phyloP scores from a whole-genome alignment of 2,329 filamentous ascomycete genomes.

The Chalaropsis ovoidea region DNA sequence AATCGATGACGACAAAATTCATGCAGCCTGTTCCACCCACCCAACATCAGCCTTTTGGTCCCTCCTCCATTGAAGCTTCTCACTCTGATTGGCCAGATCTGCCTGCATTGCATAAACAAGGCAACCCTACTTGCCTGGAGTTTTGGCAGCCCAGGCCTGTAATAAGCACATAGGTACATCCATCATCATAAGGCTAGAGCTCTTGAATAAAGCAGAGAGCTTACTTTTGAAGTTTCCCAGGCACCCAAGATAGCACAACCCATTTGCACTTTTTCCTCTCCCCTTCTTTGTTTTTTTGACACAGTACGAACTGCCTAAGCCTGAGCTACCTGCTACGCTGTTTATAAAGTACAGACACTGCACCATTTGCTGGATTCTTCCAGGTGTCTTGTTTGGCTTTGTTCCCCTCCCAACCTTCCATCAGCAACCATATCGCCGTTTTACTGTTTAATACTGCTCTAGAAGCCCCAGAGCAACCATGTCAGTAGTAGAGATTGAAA shows the following conservation, averaged over 20 bases:
- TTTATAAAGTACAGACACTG: not conserved
- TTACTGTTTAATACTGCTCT: not conserved
- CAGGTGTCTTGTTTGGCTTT: not conserved
- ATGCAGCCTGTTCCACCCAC: not conserved
- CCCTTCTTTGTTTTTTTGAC: too few species aligned
- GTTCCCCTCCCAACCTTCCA: not conserved
- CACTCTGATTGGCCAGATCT: not conserved
- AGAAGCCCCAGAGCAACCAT: constrained; percentile 4
- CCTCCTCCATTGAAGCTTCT: not conserved
- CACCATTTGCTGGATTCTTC: not conserved
- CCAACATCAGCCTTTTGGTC: not conserved
- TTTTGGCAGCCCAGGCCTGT: not conserved
- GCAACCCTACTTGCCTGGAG: not conserved
- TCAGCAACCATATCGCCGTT: not conserved
- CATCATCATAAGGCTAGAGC: constrained; percentile 7
- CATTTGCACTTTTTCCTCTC: too few species aligned
- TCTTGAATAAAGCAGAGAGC: not conserved
- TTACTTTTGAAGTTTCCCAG: not conserved
- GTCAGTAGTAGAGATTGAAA: constrained; percentile 32
- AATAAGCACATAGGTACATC: too few species aligned
- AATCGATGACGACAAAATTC: not conserved
- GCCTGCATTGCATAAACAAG: constrained; percentile 13
- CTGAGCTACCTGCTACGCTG: not conserved
- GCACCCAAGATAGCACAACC: not conserved
- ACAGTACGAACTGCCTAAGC: too few species aligned